phyloP scores from a whole-genome alignment of 2,329 filamentous ascomycete genomes.

The Drechmeria coniospora region DNA sequence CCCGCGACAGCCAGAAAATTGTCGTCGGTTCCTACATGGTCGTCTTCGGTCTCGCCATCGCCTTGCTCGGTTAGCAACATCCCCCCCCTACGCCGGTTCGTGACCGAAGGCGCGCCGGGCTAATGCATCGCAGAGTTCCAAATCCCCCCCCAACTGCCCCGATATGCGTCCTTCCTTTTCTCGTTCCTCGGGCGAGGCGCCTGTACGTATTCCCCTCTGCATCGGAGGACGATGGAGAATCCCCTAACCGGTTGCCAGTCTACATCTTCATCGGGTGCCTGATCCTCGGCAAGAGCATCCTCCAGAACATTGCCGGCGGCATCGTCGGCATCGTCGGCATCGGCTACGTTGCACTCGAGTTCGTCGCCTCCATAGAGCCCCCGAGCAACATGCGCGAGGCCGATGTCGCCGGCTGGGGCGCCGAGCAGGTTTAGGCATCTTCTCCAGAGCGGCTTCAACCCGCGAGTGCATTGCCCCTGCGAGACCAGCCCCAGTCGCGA shows the following conservation, averaged over 20 bases:
- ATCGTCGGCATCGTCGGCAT: slow-evolving; percentile 67
- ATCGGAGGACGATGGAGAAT: background rate
- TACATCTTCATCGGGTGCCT: slow-evolving; percentile 92
- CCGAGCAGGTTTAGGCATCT: slow-evolving; percentile 64
- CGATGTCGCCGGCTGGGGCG: slow-evolving; percentile 55
- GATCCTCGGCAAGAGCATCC: slow-evolving; percentile 51
- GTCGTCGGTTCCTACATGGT: slow-evolving; percentile 80
- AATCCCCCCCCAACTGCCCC: slow-evolving; percentile 79
- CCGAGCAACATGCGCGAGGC: slow-evolving; percentile 70
- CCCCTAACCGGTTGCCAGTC: slow-evolving; percentile 37
- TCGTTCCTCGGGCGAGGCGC: slow-evolving; percentile 89
- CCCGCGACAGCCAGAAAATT: slow-evolving; percentile 25
- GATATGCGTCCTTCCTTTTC: slow-evolving; percentile 96
- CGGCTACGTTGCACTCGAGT: slow-evolving; percentile 61
- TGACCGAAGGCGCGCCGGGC: slow-evolving; percentile 3
- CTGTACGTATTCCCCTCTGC: slow-evolving; percentile 45
- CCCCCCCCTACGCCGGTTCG: too few relatives aligned
- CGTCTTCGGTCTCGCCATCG: slow-evolving; percentile 70
- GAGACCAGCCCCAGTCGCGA: background rate
- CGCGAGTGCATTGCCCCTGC: too few relatives aligned
- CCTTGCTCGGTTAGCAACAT: slow-evolving; percentile 51
- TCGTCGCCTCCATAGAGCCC: slow-evolving; percentile 63
- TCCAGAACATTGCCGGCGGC: slow-evolving; percentile 61
- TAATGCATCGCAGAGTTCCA: slow-evolving; percentile 56
- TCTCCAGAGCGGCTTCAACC: too few relatives aligned